A percentile compares a stretch with the other conserved stretches of the same genome.
phyloP scores from a whole-genome alignment of 2,329 filamentous ascomycete genomes.

The Parastagonospora nodorum region DNA sequence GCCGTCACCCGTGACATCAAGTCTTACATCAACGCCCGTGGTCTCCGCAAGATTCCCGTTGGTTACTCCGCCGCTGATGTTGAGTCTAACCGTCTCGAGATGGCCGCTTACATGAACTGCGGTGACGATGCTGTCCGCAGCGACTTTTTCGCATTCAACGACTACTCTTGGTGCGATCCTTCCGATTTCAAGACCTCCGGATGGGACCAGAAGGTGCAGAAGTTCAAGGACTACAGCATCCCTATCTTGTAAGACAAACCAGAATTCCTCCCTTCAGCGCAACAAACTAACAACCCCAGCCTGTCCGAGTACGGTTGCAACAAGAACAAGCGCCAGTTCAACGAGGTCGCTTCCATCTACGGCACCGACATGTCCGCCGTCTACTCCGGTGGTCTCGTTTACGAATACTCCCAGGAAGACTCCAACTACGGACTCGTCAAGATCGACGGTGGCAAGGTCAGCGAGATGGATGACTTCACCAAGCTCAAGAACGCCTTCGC shows the following conservation, averaged over 20 bases:
- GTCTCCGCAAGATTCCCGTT: conserved; percentile 71
- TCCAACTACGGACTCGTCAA: conserved; percentile 76
- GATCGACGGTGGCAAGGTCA: conserved; percentile 61
- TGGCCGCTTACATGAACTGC: conserved; percentile 93
- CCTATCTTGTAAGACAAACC: conserved; percentile 69
- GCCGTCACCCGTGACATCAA: conserved; percentile 80
- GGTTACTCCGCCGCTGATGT: conserved; percentile 88
- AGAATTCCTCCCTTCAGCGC: not conserved
- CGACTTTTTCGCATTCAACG: conserved; percentile 90
- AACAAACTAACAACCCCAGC: conserved; percentile 39
- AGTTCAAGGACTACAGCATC: conserved; percentile 83
- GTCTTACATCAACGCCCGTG: conserved; percentile 76
- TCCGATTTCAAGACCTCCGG: conserved; percentile 72
- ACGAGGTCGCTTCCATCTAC: conserved; percentile 82
- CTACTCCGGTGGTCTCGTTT: conserved; percentile 95
- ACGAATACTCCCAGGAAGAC: conserved; percentile 81
- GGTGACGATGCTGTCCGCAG: conserved; percentile 80
- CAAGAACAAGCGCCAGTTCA: conserved; percentile 79
- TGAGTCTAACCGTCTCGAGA: conserved; percentile 81
- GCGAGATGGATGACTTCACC: conserved; percentile 67
- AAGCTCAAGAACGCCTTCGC: conserved; percentile 58
- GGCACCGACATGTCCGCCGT: conserved; percentile 79
- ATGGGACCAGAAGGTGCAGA: conserved; percentile 87
- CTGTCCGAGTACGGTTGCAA: conserved; percentile 94
- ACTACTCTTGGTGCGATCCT: conserved; percentile 84